phyloP scores from a whole-genome alignment of 2,329 filamentous ascomycete genomes.

The Canariomyces notabilis region DNA sequence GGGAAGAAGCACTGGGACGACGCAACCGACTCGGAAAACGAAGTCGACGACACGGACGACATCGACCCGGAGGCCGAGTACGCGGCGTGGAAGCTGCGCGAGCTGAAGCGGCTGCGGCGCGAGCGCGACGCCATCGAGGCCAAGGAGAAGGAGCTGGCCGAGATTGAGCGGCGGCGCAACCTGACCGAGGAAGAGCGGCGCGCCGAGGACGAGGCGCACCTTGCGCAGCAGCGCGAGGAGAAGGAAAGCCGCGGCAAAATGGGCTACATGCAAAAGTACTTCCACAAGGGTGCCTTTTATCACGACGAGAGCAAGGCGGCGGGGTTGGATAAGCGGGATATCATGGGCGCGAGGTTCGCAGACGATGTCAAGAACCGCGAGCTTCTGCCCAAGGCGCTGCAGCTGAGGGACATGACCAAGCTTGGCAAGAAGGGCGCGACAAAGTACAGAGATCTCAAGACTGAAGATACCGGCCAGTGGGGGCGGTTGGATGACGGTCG shows the following conservation, averaged over 20 bases:
- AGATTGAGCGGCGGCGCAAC: conserved; percentile 82
- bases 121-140: conserved; percentile 80
- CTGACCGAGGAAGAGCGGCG: conserved; percentile 81
- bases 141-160: conserved; percentile 78
- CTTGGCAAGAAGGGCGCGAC: conserved; percentile 87
- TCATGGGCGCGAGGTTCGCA: conserved; percentile 77
- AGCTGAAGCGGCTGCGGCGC: conserved; percentile 82
- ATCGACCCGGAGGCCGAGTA: conserved; percentile 82
- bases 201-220: conserved; percentile 73
- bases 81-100: conserved; percentile 89
- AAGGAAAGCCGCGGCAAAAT: conserved; percentile 74
- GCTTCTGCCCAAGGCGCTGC: conserved; percentile 82
- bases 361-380: conserved; percentile 82
- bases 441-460: conserved; percentile 81
- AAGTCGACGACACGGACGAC: conserved; percentile 85
- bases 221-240: conserved; percentile 75
- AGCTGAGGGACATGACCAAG: conserved; percentile 89
- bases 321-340: conserved; percentile 71
- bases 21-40: conserved; percentile 62
- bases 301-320: conserved; percentile 72
- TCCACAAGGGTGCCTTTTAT: conserved; percentile 95
- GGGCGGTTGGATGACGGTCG: conserved; percentile 57
- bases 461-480: conserved; percentile 88
- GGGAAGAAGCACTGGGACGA: conserved; percentile 87
- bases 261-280: conserved; percentile 91